A percentile compares a stretch with the other conserved stretches of the same genome.
These are phyloP conservation scores for Heterobasidion parviporum DNA, from an alignment of 1,284 basidiomycete species.

Conservation along the genomic window DNA sequence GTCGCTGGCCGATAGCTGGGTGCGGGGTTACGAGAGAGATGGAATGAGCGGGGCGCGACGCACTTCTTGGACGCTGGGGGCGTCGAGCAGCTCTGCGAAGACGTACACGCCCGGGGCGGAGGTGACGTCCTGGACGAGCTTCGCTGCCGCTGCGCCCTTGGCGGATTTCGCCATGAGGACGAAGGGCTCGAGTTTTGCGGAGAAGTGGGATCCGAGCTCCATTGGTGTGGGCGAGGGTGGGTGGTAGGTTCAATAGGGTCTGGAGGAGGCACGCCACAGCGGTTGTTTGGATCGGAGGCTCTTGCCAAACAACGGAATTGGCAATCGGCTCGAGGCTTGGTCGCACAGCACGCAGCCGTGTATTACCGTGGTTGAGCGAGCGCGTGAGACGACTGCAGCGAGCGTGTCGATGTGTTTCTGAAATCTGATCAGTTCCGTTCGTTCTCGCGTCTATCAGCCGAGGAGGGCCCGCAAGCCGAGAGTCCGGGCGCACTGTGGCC, in stretches of 20 bases:
- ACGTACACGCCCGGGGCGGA: slow-evolving; percentile 85
- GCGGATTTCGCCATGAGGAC: slow-evolving; percentile 84
- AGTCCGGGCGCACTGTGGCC: too few relatives aligned
- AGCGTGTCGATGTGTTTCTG: too few relatives aligned
- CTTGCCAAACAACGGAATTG: neutral
- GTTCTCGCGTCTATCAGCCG: too few relatives aligned
- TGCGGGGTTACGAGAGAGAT: slow-evolving; percentile 1
- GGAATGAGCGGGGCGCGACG: neutral
- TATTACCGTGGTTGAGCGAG: neutral
- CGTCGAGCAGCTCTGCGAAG: slow-evolving; percentile 81
- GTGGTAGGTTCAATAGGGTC: neutral
- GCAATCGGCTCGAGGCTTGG: neutral
- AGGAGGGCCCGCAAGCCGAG: too few relatives aligned
- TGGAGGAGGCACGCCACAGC: neutral
- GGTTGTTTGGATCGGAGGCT: slow-evolving; percentile 1
- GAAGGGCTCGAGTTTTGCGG: slow-evolving; percentile 76
- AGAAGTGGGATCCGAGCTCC: slow-evolving; percentile 19
- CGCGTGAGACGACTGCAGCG: neutral
- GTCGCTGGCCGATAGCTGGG: slow-evolving; percentile 55
- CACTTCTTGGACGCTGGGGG: slow-evolving; percentile 80
- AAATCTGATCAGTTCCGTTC: too few relatives aligned
- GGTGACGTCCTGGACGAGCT: slow-evolving; percentile 80
- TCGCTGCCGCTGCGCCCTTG: slow-evolving; percentile 87
- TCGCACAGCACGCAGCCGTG: neutral
- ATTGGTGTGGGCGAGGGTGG: neutral